Evolutionary conservation across 768 basidiomycete species (phyloP), one percentile per base, ranked within the genome.

Genomic region (Phanerochaete sordida): DNA sequence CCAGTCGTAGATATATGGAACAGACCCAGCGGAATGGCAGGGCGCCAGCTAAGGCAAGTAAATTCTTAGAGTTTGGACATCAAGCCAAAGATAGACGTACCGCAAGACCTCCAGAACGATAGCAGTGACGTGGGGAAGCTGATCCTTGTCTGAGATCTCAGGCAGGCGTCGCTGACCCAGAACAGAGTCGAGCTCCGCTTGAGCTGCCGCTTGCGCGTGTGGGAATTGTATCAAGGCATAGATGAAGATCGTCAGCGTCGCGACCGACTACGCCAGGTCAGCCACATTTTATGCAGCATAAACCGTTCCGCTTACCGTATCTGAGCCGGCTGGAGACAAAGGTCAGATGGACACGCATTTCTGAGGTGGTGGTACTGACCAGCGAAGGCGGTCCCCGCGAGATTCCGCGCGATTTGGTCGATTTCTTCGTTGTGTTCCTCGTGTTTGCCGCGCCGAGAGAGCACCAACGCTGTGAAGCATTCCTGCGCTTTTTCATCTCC

Each of bases 151-250:
- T 24, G 9, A 33, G 3, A 39, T 35, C 6, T 12, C 11, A 3
- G 53, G 37, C 15, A 45, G 11, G 15, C 53, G 53, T 12, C 24
- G 19, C 15, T 12, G 4, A 7, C 53, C 53, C 7, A 55, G 24
- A 5, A 55, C 37, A 3, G 2, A 3, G 27, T 55, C 53, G 12
- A 55, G 24, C 23, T 55, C 35, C 8, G 39, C 53, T 11, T 45
- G 53, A 26, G 37, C 53, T 6, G 24, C 21, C 3, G 7, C 7
- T 26, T 55, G 53, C 24, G 28, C 23, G 3, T 55, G 35, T 5
- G 53, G 53, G 24, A 88, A 69, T 6, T 76, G 71, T 49, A 86
- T 75, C 82, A 91, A 85, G 5, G 47, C 47, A 3, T 24, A 19
- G 5, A 48, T 19, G 11, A 23, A 48, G 3, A 11, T 48, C 3